Base-by-base conservation (phyloP, 192 early-diverging fungal species). In the Entophlyctis luteolus region DNA sequence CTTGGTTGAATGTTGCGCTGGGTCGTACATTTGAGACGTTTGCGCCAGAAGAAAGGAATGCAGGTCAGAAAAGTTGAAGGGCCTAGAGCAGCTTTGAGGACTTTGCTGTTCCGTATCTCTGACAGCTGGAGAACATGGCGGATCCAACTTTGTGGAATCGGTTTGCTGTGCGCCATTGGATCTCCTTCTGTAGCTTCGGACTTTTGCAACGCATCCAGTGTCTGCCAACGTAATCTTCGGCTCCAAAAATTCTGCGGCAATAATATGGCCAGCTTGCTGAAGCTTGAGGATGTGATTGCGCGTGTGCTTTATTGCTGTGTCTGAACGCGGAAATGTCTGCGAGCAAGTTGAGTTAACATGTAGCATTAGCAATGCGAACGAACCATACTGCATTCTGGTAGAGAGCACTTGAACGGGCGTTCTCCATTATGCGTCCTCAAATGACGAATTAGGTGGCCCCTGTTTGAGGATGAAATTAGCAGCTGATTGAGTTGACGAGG, bases 401-500 rank as follows among this genome's bases (percentile, higher is more conserved):
- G n/a, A 16, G 62, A 47, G 48, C 62, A 65, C 29, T 50, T 65
- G 48, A 56, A 65, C 18, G 62, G 62, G 4, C 62, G 10, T 31
- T 50, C 62, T 18, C 62, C 62, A 22, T 42, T 65, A 53, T 65
- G 62, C 8, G 53, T 54, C 20, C 62, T 10, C 16, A 22, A 27
- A 34, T 65, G 62, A n/a, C 62, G 14, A 32, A 65, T 65, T 5
- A 65, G 31, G 29, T 65, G 62, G 5, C 62, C 62, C 54, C 54
- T 55, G 18, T 4, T 31, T 6, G 36, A 31, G n/a, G n/a, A 10
- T 23, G 27, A 55, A 23, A 23, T 29, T 55, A 35, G 31, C 32
- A 31, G 31, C 31, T 34, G 10, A 29, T 34, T 18, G 32, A 29
- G 8, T 1, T 4, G 18, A 23, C 20, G 42, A 27, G 36, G 36